Percentiles rank a stretch among this genome's conserved stretches.
Conservation (phyloP, 805 yeast species). For the Diddensiella santjacobensis region DNA sequence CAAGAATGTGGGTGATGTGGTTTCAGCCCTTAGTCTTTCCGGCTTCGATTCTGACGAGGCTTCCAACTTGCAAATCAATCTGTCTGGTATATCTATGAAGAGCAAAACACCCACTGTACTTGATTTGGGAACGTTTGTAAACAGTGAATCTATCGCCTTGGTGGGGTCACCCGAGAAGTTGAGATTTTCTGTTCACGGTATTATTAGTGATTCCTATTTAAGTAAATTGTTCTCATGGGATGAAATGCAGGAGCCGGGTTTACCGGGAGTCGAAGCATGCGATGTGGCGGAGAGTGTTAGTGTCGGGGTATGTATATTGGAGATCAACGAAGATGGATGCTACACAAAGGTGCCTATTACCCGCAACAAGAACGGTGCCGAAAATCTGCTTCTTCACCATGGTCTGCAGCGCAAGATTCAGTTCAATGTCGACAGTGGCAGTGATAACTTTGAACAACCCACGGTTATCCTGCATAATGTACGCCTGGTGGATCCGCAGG, state of each 20-base stretch:
- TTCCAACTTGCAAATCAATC: neutral
- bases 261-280: neutral
- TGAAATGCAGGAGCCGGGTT: conserved; percentile 21
- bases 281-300: neutral
- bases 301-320: conserved; percentile 7
- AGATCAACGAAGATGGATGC: conserved; percentile 15
- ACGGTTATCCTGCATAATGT: conserved; percentile 3
- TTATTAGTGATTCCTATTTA: conserved; percentile 3
- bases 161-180: neutral
- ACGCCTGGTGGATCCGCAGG: conserved; percentile 13
- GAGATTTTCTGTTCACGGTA: conserved; percentile 6
- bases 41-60: neutral
- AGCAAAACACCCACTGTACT: neutral
- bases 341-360: conserved; percentile 10
- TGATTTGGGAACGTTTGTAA: neutral
- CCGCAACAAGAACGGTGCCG: neutral
- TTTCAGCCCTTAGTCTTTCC: neutral
- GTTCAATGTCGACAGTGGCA: conserved; percentile 2
- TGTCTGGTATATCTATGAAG: neutral
- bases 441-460: conserved; percentile 1
- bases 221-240: conserved; percentile 19
- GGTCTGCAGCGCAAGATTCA: conserved; percentile 18
- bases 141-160: no score
- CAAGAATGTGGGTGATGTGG: neutral
- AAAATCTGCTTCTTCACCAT: conserved; percentile 13